Conservation (phyloP, 805 yeast genomes). For the Ogataea glucozyma region DNA sequence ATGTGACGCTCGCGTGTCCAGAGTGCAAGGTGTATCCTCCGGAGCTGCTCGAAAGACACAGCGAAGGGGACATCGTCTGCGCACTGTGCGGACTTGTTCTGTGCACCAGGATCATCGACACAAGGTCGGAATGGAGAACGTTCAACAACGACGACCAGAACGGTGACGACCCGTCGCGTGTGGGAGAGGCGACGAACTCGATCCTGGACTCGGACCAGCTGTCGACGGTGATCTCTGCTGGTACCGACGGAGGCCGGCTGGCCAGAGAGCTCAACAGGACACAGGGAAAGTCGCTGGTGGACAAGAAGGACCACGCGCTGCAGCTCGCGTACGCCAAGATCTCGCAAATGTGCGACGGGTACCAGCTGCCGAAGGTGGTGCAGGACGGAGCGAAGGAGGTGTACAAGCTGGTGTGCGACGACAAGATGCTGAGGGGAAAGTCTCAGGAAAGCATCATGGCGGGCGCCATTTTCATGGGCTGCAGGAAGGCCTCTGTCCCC, state of each 20-base stretch:
- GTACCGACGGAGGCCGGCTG: conserved; percentile 77
- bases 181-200: conserved; percentile 96
- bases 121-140: conserved; percentile 98
- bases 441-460: conserved; percentile 95
- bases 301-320: conserved; percentile 82
- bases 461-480: conserved; percentile 91
- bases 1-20: conserved; percentile 89
- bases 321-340: conserved; percentile 88
- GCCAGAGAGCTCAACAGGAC: conserved; percentile 92
- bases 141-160: conserved; percentile 97
- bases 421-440: conserved; percentile 81
- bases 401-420: conserved; percentile 87
- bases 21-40: conserved; percentile 97
- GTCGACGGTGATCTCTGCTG: conserved; percentile 87
- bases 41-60: conserved; percentile 88
- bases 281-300: conserved; percentile 82
- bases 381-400: conserved; percentile 98
- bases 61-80: conserved; percentile 98
- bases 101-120: conserved; percentile 89
- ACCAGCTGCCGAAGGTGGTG: conserved; percentile 89
- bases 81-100: conserved; percentile 94
- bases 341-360: conserved; percentile 96
- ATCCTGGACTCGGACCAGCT: conserved; percentile 87
- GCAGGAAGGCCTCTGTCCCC: conserved; percentile 90
- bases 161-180: conserved; percentile 98